Percentiles rank a stretch among this genome's conserved stretches.
Conservation (phyloP, 2,329 filamentous ascomycete genomes). For the Cyphellophora attinorum region DNA sequence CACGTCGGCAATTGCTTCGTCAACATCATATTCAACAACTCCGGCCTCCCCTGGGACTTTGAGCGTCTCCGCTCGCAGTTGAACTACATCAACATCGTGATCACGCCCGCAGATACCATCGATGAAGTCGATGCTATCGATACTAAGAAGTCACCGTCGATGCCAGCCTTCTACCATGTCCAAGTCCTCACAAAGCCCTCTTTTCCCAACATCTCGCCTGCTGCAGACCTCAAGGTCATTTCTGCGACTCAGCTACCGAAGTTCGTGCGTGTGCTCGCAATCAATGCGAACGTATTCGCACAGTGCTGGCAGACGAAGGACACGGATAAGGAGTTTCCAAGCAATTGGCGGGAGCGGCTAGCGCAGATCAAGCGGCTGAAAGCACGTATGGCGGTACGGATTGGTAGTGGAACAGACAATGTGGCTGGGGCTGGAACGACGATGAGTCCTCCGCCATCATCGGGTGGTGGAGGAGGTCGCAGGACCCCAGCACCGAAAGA, state of each 20-base stretch:
- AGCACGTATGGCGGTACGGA: conserved; percentile 36
- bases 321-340: conserved; percentile 70
- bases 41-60: conserved; percentile 78
- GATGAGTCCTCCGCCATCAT: conserved; percentile 1
- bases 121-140: conserved; percentile 24
- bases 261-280: conserved; percentile 77
- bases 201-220: conserved; percentile 85
- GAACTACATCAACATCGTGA: conserved; percentile 94
- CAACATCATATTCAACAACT: conserved; percentile 97
- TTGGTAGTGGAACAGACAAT: not conserved
- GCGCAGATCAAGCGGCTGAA: conserved; percentile 75
- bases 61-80: conserved; percentile 91
- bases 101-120: conserved; percentile 53
- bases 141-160: too few relatives aligned
- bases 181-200: conserved; percentile 79
- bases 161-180: conserved; percentile 70
- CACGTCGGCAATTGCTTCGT: conserved; percentile 98
- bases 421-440: not conserved
- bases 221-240: conserved; percentile 80
- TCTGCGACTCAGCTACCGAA: conserved; percentile 70
- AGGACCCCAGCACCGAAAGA: conserved; percentile 12
- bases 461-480: conserved; percentile 6
- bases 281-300: conserved; percentile 90
- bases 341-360: conserved; percentile 80
- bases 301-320: conserved; percentile 61